phyloP scores from a whole-genome alignment of 2,329 filamentous ascomycete species.

The Alternaria ventricosa region DNA sequence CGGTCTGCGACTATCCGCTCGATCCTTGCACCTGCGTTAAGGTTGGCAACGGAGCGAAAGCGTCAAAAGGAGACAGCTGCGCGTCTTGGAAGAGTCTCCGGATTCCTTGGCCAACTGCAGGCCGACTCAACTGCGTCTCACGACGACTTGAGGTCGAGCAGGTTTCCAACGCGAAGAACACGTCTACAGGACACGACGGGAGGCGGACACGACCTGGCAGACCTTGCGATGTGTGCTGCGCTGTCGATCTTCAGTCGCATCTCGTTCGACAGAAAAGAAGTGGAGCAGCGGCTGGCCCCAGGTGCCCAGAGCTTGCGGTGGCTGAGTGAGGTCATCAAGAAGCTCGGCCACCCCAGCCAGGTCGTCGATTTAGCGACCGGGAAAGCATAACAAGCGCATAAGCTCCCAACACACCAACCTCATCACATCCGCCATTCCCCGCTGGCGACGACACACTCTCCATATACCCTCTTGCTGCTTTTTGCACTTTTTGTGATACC shows the following conservation, averaged over 20 bases:
- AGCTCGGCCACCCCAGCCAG: slow-evolving; percentile 18
- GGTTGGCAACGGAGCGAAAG: not conserved
- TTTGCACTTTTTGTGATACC: slow-evolving; percentile 27
- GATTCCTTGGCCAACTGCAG: slow-evolving; percentile 10
- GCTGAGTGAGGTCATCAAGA: slow-evolving; percentile 28
- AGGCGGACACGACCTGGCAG: not conserved
- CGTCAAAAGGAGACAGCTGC: not conserved
- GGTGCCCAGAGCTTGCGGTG: slow-evolving; percentile 5
- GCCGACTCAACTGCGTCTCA: not conserved
- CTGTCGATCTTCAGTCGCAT: slow-evolving; percentile 10
- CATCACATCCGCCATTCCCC: slow-evolving; percentile 25
- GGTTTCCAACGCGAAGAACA: not conserved
- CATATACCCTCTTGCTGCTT: slow-evolving; percentile 18
- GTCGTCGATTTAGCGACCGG: slow-evolving; percentile 14
- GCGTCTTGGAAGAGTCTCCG: slow-evolving; percentile 5
- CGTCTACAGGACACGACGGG: not conserved
- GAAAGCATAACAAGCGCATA: slow-evolving; percentile 14
- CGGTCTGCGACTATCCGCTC: slow-evolving; percentile 6
- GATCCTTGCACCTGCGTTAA: slow-evolving; percentile 6
- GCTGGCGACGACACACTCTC: slow-evolving; percentile 27
- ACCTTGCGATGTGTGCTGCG: slow-evolving; percentile 2
- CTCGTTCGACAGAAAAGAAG: slow-evolving; percentile 2
- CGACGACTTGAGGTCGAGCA: not conserved
- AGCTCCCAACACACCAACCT: slow-evolving; percentile 14
- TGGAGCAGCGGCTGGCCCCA: slow-evolving; percentile 8